Percentiles rank a stretch among this genome's conserved stretches.
Conservation (phyloP, 495 filamentous ascomycete species). For the Staphylotrichum longicolle region DNA sequence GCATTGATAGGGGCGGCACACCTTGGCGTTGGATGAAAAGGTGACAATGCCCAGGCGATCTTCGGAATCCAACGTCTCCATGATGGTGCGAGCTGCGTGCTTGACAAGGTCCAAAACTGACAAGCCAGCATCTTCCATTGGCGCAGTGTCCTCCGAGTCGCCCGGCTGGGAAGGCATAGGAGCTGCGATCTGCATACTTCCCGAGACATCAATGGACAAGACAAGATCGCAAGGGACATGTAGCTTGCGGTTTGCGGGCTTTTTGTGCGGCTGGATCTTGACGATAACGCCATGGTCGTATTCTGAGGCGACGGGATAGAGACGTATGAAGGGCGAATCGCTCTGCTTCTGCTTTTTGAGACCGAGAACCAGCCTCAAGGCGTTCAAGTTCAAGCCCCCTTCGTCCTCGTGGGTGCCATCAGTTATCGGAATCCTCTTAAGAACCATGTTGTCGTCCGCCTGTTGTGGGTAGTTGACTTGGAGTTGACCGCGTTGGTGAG, state of each 20-base stretch:
- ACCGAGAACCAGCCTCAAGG: neutral
- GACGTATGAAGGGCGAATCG: constrained; percentile 16
- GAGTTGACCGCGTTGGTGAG: too few relatives aligned
- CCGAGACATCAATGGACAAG: constrained; percentile 48
- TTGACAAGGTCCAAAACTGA: constrained; percentile 47
- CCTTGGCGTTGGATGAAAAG: constrained; percentile 33
- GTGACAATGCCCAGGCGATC: constrained; percentile 50
- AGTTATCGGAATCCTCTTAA: too few relatives aligned
- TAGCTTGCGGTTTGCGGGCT: constrained; percentile 20
- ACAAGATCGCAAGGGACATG: constrained; percentile 44
- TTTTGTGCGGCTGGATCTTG: constrained; percentile 37
- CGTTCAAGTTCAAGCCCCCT: neutral
- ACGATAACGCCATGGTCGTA: constrained; percentile 36
- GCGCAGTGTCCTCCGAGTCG: constrained; percentile 6
- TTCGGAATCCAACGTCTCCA: constrained; percentile 39
- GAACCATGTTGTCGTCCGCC: too few relatives aligned
- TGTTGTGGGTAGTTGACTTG: too few relatives aligned
- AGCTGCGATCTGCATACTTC: constrained; percentile 40
- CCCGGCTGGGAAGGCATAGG: constrained; percentile 32
- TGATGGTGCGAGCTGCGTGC: constrained; percentile 46
- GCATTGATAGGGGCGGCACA: constrained; percentile 13
- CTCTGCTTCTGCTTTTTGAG: neutral
- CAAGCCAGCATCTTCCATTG: constrained; percentile 35
- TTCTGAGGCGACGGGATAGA: constrained; percentile 32
- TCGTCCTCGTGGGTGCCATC: neutral